These are phyloP conservation scores for Phytophthora citricola DNA, from an alignment of 352 stramenopile species.

Conservation along the genomic window DNA sequence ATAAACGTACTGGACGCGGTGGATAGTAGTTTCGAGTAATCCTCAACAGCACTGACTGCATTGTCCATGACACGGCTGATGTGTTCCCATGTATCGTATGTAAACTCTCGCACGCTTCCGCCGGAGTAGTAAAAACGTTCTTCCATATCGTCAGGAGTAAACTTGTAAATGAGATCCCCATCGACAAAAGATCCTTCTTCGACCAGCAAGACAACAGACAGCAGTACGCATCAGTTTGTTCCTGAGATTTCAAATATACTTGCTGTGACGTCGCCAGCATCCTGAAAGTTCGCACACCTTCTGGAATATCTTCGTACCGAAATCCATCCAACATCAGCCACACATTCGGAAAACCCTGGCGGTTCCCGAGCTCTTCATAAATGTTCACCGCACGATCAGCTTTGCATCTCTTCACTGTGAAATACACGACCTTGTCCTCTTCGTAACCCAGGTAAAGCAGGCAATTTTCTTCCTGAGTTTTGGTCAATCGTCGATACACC, in stretches of 20 bases:
- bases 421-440: slow-evolving; percentile 14
- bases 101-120: slow-evolving; percentile 25
- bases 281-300: slow-evolving; percentile 14
- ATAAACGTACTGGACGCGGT: slow-evolving; percentile 2
- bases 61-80: slow-evolving; percentile 2
- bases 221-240: slow-evolving; percentile 12
- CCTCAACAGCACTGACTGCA: slow-evolving; percentile 2
- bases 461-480: slow-evolving; percentile 6
- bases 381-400: background rate
- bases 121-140: slow-evolving; percentile 20
- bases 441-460: slow-evolving; percentile 22
- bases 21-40: slow-evolving; percentile 7
- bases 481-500: slow-evolving; percentile 34
- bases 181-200: slow-evolving; percentile 9
- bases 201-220: slow-evolving; percentile 20
- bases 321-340: slow-evolving; percentile 2
- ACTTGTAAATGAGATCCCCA: slow-evolving; percentile 5
- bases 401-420: slow-evolving; percentile 5
- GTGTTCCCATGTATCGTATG: background rate
- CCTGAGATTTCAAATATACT: slow-evolving; percentile 23
- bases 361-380: background rate
- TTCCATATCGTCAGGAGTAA: background rate
- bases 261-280: slow-evolving; percentile 33
- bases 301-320: background rate
- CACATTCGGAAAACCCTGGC: background rate